phyloP scores from a whole-genome alignment of 345 rosid species.

The Geranium brycei region DNA sequence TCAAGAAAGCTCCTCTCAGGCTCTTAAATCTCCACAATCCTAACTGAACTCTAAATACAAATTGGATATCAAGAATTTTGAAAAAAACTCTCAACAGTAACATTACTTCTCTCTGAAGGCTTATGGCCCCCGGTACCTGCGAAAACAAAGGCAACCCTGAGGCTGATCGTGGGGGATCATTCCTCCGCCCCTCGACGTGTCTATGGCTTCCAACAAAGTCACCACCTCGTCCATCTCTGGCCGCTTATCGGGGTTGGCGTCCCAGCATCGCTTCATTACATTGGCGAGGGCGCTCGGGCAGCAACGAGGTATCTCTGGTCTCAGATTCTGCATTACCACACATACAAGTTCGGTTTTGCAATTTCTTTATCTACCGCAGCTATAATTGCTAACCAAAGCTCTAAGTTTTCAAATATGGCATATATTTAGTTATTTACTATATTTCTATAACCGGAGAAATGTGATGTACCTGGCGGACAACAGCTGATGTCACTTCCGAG shows the following conservation, averaged over 20 bases:
- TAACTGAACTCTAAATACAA: slow-evolving; percentile 14
- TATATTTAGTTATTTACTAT: no score
- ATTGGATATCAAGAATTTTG: slow-evolving; percentile 9
- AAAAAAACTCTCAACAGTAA: slow-evolving; percentile 2
- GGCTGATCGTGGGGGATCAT: slow-evolving; percentile 87
- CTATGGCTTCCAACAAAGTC: slow-evolving; percentile 68
- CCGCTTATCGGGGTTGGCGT: slow-evolving; percentile 81
- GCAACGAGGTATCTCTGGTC: slow-evolving; percentile 96
- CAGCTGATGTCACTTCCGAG: slow-evolving; percentile 92
- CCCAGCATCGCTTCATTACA: slow-evolving; percentile 98
- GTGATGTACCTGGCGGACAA: slow-evolving; percentile 71
- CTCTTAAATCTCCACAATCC: slow-evolving; percentile 11
- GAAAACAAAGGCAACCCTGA: slow-evolving; percentile 72
- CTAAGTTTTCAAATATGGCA: no score
- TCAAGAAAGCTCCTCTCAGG: slow-evolving; percentile 7
- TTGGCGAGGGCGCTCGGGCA: slow-evolving; percentile 79
- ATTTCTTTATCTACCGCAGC: not conserved
- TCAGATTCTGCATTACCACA: slow-evolving; percentile 45
- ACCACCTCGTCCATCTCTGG: slow-evolving; percentile 97
- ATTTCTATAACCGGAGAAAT: not conserved
- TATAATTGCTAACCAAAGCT: no score
- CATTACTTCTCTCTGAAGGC: slow-evolving; percentile 1
- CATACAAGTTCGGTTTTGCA: not conserved
- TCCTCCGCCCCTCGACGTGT: slow-evolving; percentile 91
- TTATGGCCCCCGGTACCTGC: slow-evolving; percentile 61